Base-by-base conservation (phyloP, 73 alveolate genomes). In the Blepharisma japonicum region DNA sequence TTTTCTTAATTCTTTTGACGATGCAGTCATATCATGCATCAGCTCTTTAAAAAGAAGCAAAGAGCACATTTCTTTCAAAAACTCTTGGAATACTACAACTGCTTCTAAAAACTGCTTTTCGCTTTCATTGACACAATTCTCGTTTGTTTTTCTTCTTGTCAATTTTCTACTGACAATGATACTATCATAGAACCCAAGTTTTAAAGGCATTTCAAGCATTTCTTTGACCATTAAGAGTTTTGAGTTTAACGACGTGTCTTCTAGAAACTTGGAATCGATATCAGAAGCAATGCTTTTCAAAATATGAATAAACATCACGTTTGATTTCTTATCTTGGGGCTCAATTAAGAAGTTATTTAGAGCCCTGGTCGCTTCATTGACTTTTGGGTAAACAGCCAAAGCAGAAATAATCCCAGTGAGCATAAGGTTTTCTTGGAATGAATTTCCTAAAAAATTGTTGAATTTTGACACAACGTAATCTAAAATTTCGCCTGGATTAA, bases 301-400 rank as follows among this genome's bases (percentile, higher is more conserved):
- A 61, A 14, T 2, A 61, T n/a, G 14, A 8, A 61, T 14, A 61
- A 61, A 61, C 42, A 32, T 32, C 42, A 32, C 42, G 4, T 53
- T 53, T 39, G 14, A 14, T 18, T n/a, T 14, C 38, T 14, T 20
- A 9, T n/a, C 23, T 61, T 61, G 74, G 0, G 74, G 74, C 74
- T 61, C 74, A 61, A 61, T n/a, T 61, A 61, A 61, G 23, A 61
- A 61, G 23, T 61, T 61, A 25, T 61, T n/a, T 1, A 61, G 74
- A 20, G 47, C 38, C 2, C 50, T 9, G 0, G 23, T 14, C 4
- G 74, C 14, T 14, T 39, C 74, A 9, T 18, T 61, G 14, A 14
- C 74, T 61, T 61, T 61, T 20, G 74, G 74, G 23, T 14, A 61
- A 20, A 39, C 47, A 9, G 74, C 14, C 47, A 61, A 61, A 9